phyloP scores from a whole-genome alignment of 2,329 filamentous ascomycete genomes.

The Aureobasidium zeae region DNA sequence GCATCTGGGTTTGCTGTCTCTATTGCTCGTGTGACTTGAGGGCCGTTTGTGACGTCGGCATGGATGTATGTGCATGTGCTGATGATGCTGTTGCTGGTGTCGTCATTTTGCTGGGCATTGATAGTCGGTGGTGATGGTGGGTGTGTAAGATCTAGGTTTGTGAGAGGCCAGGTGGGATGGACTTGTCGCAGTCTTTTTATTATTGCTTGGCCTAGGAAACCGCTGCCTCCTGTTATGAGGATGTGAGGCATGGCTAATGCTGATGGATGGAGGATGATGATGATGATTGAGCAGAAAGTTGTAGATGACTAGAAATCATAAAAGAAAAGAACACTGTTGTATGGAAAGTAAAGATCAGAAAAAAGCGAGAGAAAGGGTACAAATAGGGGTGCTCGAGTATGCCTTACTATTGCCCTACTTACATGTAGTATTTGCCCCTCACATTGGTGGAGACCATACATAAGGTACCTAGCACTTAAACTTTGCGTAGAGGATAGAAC shows the following conservation, averaged over 20 bases:
- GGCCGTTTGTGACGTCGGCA: slow-evolving; percentile 32
- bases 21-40: slow-evolving; percentile 40
- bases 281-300: too few relatives aligned
- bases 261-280: too few relatives aligned
- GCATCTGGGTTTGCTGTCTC: slow-evolving; percentile 61
- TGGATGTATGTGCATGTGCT: slow-evolving; percentile 31
- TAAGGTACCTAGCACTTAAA: too few relatives aligned
- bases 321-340: too few relatives aligned
- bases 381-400: not conserved
- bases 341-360: too few relatives aligned
- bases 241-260: slow-evolving; percentile 27
- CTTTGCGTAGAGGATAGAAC: too few relatives aligned
- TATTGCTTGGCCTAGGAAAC: slow-evolving; percentile 38
- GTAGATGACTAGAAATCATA: too few relatives aligned
- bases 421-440: too few relatives aligned
- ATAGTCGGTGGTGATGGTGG: slow-evolving; percentile 27
- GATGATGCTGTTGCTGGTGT: too few relatives aligned
- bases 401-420: too few relatives aligned
- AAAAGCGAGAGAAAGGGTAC: not conserved
- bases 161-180: slow-evolving; percentile 32
- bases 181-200: slow-evolving; percentile 31
- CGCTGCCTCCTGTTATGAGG: slow-evolving; percentile 40
- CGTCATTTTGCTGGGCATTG: slow-evolving; percentile 20
- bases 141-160: slow-evolving; percentile 35
- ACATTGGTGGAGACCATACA: too few relatives aligned